Conservation (phyloP, 228 moss, liverwort and hornwort genomes). For the Sphagnum magellanicum region DNA sequence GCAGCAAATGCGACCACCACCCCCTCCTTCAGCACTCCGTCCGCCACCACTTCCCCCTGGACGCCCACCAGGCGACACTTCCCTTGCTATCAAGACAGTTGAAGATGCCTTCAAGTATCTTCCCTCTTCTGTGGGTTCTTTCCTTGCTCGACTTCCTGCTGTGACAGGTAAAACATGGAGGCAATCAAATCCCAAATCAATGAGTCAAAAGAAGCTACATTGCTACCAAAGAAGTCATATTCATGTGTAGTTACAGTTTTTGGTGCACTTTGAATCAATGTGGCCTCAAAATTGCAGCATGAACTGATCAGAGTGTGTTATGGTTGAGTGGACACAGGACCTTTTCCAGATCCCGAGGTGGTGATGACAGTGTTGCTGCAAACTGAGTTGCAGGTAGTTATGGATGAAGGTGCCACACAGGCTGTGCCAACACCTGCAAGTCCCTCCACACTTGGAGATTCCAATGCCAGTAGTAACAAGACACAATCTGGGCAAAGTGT, state of each 20-base stretch:
- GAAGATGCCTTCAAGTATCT: conserved; percentile 73
- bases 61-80: conserved; percentile 64
- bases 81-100: conserved; percentile 54
- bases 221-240: too few species aligned
- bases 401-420: conserved; percentile 51
- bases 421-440: conserved; percentile 49
- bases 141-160: conserved; percentile 75
- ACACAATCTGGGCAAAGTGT: conserved; percentile 52
- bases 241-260: not conserved
- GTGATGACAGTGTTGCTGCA: conserved; percentile 78
- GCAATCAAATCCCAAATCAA: too few species aligned
- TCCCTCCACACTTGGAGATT: conserved; percentile 43
- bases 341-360: conserved; percentile 80
- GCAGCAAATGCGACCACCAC: conserved; percentile 65
- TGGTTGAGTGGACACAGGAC: conserved; percentile 41
- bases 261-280: not conserved
- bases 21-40: conserved; percentile 58
- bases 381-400: conserved; percentile 61
- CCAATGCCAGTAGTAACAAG: conserved; percentile 26
- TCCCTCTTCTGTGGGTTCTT: conserved; percentile 67
- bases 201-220: too few species aligned
- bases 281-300: not conserved
- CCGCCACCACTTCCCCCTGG: conserved; percentile 90
- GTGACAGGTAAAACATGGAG: conserved; percentile 42
- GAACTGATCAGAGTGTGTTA: not conserved